phyloP scores from a whole-genome alignment of 306 rosid genomes.

The Ochetophila trinervis region DNA sequence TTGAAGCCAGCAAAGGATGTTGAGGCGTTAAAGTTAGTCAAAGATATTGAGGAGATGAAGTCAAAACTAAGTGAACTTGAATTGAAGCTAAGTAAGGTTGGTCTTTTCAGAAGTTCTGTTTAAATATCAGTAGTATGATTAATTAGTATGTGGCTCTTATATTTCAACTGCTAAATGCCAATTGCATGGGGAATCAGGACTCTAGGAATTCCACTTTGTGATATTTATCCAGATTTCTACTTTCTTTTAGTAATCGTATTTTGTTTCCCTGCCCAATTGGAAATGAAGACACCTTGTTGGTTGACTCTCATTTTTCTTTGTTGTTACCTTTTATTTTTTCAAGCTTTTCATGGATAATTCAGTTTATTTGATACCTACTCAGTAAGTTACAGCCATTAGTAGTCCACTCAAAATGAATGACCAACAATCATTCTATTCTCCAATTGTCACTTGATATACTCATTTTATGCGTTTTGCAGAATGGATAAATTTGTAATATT shows the following conservation, averaged over 20 bases:
- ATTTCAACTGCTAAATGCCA: too few species aligned
- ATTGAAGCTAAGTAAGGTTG: conserved; percentile 77
- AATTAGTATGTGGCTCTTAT: conserved; percentile 10
- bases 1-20: conserved; percentile 26
- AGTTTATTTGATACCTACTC: not conserved
- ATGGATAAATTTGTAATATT: too few species aligned
- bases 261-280: too few species aligned
- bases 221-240: not conserved
- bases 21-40: conserved; percentile 46
- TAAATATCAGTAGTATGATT: conserved; percentile 4
- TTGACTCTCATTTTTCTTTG: not conserved
- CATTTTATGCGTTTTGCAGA: too few species aligned
- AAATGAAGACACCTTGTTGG: too few species aligned
- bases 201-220: not conserved
- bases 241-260: too few species aligned
- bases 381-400: too few species aligned
- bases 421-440: too few species aligned
- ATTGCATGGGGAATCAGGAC: conserved; percentile 1
- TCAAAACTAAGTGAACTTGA: conserved; percentile 62
- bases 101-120: conserved; percentile 25
- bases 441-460: too few species aligned
- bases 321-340: not conserved
- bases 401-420: too few species aligned
- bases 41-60: conserved; percentile 74
- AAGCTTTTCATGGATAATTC: not conserved